Evolutionary conservation across 139 green algal species (phyloP).

Genomic region (Auxenochlorella pyrenoidosa): DNA sequence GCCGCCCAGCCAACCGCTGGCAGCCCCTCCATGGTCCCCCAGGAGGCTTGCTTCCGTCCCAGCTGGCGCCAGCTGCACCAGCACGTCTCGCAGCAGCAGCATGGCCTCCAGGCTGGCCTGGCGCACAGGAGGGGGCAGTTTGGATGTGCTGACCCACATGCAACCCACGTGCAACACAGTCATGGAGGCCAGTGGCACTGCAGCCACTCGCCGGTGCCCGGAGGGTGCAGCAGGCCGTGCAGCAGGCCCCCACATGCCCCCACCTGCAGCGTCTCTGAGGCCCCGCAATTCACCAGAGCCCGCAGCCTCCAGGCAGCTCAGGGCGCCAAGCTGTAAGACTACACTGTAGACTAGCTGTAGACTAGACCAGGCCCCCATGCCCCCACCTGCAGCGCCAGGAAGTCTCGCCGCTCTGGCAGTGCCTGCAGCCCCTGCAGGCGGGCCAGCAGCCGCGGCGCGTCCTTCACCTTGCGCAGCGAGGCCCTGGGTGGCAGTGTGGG

Average conservation of each 20-base stretch:
- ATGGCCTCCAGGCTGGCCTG: constrained; percentile 37
- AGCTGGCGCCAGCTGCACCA: constrained; percentile 16
- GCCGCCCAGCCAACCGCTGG: too few relatives aligned
- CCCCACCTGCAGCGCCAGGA: constrained; percentile 52
- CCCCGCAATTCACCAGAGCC: too few relatives aligned
- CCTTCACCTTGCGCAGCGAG: constrained; percentile 59
- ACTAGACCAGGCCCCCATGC: too few relatives aligned
- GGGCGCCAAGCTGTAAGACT: too few relatives aligned
- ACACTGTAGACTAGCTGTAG: too few relatives aligned
- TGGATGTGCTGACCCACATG: neutral
- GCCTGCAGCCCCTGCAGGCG: constrained; percentile 57
- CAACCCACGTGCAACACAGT: neutral
- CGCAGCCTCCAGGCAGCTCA: too few relatives aligned
- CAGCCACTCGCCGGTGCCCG: too few relatives aligned
- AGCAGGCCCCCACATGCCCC: too few relatives aligned
- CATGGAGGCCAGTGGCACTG: neutral
- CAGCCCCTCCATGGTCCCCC: neutral
- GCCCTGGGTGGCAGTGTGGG: neutral
- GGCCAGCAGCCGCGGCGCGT: constrained; percentile 61
- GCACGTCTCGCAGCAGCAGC: constrained; percentile 40
- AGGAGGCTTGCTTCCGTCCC: neutral
- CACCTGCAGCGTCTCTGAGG: too few relatives aligned
- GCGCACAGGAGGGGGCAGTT: too few relatives aligned
- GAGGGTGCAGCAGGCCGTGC: too few relatives aligned
- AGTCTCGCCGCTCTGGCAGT: constrained; percentile 54